phyloP scores from a whole-genome alignment of 768 basidiomycete genomes.

The Russula sp. region DNA sequence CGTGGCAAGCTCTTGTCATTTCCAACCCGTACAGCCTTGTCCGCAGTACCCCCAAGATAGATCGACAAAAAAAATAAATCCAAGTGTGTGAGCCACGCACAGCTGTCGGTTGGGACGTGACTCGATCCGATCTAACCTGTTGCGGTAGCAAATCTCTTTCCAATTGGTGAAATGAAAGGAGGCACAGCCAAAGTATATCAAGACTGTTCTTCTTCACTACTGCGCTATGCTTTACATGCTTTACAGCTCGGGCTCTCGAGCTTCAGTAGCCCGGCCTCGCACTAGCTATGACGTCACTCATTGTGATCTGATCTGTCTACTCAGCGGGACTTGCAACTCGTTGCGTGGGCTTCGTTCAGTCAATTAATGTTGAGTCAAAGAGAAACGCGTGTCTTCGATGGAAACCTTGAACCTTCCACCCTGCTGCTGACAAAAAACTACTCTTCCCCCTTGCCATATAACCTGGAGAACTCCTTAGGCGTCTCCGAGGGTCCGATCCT shows the following conservation, averaged over 20 bases:
- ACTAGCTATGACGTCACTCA: background rate
- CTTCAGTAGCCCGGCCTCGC: background rate
- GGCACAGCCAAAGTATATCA: background rate
- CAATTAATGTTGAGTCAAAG: background rate
- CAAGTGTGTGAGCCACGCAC: too few species aligned
- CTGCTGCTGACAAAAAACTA: background rate
- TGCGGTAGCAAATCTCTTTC: too few species aligned
- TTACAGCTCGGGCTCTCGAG: background rate
- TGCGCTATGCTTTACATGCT: background rate
- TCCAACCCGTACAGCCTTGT: too few species aligned
- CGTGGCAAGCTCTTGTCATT: background rate
- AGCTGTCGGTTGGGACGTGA: too few species aligned
- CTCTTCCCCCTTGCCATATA: background rate
- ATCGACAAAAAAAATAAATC: too few species aligned
- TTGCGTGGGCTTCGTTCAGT: too few species aligned
- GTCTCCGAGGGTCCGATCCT: background rate
- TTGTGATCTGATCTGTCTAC: background rate
- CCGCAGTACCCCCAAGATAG: too few species aligned
- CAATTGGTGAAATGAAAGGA: too few species aligned
- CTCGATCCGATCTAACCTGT: too few species aligned
- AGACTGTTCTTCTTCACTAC: background rate
- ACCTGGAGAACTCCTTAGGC: background rate
- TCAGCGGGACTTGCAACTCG: too few species aligned
- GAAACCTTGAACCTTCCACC: background rate
- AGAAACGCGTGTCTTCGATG: background rate